Percentiles rank a stretch among this genome's conserved stretches.
These are phyloP conservation scores for Dendrobium chrysotoxum DNA, from an alignment of 106 monocot species.

Conservation along the genomic window DNA sequence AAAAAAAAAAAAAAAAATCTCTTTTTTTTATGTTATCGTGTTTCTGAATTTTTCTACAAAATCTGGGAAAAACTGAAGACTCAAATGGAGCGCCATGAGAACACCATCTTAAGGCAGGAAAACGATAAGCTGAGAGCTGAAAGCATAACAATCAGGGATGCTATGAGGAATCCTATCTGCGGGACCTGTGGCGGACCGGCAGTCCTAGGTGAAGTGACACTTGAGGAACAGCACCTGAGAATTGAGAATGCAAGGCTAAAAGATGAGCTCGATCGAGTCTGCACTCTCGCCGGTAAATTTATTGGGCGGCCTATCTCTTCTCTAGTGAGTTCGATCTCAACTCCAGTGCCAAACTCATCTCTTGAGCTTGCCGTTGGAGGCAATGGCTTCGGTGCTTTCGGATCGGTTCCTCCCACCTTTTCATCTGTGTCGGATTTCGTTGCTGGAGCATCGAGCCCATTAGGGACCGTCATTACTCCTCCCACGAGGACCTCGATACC, in stretches of 20 bases:
- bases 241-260: slow-evolving; percentile 67
- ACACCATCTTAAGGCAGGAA: slow-evolving; percentile 49
- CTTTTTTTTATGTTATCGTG: neutral
- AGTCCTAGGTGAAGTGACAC: slow-evolving; percentile 39
- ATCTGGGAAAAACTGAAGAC: slow-evolving; percentile 29
- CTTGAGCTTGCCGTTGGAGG: slow-evolving; percentile 24
- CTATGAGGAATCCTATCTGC: slow-evolving; percentile 54
- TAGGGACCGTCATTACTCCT: slow-evolving; percentile 12
- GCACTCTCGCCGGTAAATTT: slow-evolving; percentile 61
- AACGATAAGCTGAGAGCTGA: slow-evolving; percentile 61
- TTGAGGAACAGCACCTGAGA: slow-evolving; percentile 58
- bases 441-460: slow-evolving; percentile 13
- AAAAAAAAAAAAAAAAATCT: neutral
- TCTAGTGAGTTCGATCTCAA: slow-evolving; percentile 1
- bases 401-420: slow-evolving; percentile 10
- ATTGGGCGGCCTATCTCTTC: slow-evolving; percentile 33
- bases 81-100: slow-evolving; percentile 79
- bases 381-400: slow-evolving; percentile 14
- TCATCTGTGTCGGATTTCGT: slow-evolving; percentile 4
- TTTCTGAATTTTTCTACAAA: neutral
- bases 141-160: slow-evolving; percentile 46
- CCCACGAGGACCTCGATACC: neutral
- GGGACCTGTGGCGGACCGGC: slow-evolving; percentile 50
- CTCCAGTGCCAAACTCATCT: slow-evolving; percentile 25
- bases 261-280: slow-evolving; percentile 69